Evolutionary conservation across 2,329 filamentous ascomycete species (phyloP), one percentile per base, ranked within the genome.

Genomic region (Fusarium falciforme): DNA sequence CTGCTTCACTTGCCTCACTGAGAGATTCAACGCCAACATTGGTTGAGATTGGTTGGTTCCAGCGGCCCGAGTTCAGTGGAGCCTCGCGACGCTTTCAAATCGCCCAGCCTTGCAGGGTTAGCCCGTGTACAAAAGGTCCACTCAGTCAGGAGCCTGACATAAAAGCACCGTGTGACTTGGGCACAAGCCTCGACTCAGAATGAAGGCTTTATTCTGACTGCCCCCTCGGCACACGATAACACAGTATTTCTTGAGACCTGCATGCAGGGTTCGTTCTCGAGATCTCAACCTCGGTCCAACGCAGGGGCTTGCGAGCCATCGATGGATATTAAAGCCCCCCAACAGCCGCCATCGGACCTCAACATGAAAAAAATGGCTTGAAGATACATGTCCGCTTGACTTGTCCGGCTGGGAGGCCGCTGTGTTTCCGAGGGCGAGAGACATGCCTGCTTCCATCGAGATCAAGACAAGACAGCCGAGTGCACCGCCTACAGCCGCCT

Each of bases 401-500:
- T 27, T 38, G 35, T 59, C 25, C 11, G 47, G 14, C n/a, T 62
- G 11, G 35, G 55, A 59, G 55, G 35, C 55, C 55, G 35, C n/a
- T 58, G 16, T 27, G 22, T n/a, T 29, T 59, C 35, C 17, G 17
- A 59, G 55, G 10, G 25, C 36, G 35, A 59, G 17, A 57, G 20
- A 36, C 31, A 36, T 57, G 20, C 25, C 35, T 40, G 17, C 16
- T n/a, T 27, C 55, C 49, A 31, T 31, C 49, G 27, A 52, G 25
- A 29, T 29, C 47, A 29, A 52, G 25, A 47, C 22, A 27, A 29
- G 47, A n/a, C 10, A 10, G 9, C 47, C 54, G 25, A 58, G 17
- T 44, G 38, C 27, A 22, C 76, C 76, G 74, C 57, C 55, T 64
- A 52, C 62, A 78, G 64, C 76, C 76, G 76, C 29, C 33, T 42